phyloP scores from a whole-genome alignment of 2,329 filamentous ascomycete genomes.

The Xylariomycetidae sp. region DNA sequence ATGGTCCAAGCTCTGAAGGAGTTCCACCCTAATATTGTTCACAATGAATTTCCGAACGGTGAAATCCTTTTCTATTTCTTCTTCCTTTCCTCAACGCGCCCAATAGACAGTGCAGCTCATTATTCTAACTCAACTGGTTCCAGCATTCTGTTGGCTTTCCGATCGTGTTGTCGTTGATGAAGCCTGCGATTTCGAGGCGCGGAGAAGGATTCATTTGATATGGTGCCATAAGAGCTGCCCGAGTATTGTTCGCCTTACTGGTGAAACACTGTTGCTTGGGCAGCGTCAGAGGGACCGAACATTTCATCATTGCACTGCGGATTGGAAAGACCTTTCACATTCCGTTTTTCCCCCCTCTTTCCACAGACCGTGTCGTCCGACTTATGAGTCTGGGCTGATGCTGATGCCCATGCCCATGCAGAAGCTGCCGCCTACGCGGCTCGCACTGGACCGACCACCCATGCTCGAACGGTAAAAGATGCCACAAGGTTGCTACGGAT shows the following conservation, averaged over 20 bases:
- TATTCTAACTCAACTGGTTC: conserved; percentile 49
- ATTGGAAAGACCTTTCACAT: too few species aligned
- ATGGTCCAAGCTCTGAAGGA: too few species aligned
- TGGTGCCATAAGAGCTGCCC: conserved; percentile 72
- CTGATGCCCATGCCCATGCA: too few species aligned
- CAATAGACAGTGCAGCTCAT: conserved; percentile 85
- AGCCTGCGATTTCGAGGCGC: conserved; percentile 45
- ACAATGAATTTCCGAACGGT: conserved; percentile 12
- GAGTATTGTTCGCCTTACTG: conserved; percentile 45
- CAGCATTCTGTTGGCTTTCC: conserved; percentile 65
- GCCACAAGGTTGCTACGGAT: too few species aligned
- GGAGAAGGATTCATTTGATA: conserved; percentile 37
- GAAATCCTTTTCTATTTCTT: conserved; percentile 20
- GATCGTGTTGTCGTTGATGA: conserved; percentile 54
- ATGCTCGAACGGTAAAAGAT: too few species aligned
- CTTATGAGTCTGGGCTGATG: too few species aligned
- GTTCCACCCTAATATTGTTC: conserved; percentile 14
- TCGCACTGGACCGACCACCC: too few species aligned
- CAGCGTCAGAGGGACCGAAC: conserved; percentile 82
- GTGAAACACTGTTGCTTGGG: conserved; percentile 56
- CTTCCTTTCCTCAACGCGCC: conserved; percentile 59
- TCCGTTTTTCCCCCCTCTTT: too few species aligned
- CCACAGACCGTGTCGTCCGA: too few species aligned
- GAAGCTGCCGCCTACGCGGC: too few species aligned
- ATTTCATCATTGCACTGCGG: too few species aligned